Percentiles rank a stretch among this genome's conserved stretches.
phyloP scores from a whole-genome alignment of 306 rosid species.

The Castanopsis chinensis region DNA sequence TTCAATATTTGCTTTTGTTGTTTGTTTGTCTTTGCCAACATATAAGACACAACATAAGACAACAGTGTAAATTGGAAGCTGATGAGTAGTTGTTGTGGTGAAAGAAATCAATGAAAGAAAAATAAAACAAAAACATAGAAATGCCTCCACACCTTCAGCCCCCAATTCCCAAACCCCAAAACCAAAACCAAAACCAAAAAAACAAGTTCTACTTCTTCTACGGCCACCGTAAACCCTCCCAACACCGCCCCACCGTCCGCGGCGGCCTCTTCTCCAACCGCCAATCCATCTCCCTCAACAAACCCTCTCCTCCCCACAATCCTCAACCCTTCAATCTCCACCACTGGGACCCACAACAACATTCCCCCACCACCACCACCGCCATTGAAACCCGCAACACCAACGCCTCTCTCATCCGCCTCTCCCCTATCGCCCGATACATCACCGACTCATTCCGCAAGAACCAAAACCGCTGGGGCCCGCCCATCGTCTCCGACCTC shows the following conservation, averaged over 20 bases:
- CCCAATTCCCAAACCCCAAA: conserved; percentile 30
- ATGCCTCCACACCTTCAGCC: conserved; percentile 61
- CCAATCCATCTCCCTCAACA: conserved; percentile 23
- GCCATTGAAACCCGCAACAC: not conserved
- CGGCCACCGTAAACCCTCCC: conserved; percentile 83
- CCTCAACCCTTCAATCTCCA: conserved; percentile 41
- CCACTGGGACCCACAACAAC: conserved; percentile 78
- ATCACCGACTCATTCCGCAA: conserved; percentile 53
- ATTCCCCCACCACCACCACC: conserved; percentile 24
- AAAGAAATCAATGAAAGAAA: not conserved
- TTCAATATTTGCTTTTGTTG: too few species aligned
- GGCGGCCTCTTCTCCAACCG: conserved; percentile 79
- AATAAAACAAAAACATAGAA: not conserved
- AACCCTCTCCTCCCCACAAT: conserved; percentile 22
- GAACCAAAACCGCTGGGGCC: conserved; percentile 44
- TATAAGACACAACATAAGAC: too few species aligned
- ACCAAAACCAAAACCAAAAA: too few species aligned
- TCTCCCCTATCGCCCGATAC: conserved; percentile 84
- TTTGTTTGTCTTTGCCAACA: too few species aligned
- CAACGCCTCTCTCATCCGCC: conserved; percentile 32
- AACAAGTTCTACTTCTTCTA: conserved; percentile 53
- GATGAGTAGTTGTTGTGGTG: not conserved
- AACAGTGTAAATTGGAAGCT: too few species aligned
- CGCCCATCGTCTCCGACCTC: conserved; percentile 56
- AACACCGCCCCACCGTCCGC: conserved; percentile 70